Evolutionary conservation across 129 eudicot species (phyloP).

Genomic region (Chrysanthemum lavandulifolium): DNA sequence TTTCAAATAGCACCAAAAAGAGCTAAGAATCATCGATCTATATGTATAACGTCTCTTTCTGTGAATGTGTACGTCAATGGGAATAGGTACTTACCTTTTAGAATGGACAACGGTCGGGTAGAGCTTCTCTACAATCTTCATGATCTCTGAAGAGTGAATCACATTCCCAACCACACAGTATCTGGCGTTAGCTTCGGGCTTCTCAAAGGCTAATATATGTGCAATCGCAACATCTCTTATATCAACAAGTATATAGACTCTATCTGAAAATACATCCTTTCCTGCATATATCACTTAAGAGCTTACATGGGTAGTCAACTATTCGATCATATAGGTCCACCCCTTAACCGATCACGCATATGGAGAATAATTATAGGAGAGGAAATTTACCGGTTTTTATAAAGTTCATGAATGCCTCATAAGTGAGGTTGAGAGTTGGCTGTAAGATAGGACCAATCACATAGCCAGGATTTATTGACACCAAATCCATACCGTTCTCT

Average conservation of each 20-base stretch:
- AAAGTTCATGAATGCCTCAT: conserved; percentile 29
- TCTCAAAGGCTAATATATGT: too few species aligned
- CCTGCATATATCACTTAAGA: too few species aligned
- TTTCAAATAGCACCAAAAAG: too few species aligned
- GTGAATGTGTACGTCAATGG: not conserved
- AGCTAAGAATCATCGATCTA: too few species aligned
- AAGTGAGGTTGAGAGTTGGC: conserved; percentile 33
- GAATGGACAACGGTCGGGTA: conserved; percentile 34
- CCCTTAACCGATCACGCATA: not conserved
- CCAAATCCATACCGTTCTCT: conserved; percentile 40
- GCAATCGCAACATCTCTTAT: conserved; percentile 35
- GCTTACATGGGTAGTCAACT: not conserved
- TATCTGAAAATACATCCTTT: conserved; percentile 4
- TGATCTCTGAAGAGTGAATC: not conserved
- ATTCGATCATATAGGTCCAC: not conserved
- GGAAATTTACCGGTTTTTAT: conserved; percentile 21
- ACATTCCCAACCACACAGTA: too few species aligned
- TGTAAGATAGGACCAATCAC: conserved; percentile 43
- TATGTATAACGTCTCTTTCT: not conserved
- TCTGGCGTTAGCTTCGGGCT: too few species aligned
- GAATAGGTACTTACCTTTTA: conserved; percentile 25
- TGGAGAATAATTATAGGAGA: not conserved
- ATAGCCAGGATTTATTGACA: conserved; percentile 8
- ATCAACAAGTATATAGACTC: conserved; percentile 37
- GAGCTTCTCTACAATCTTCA: conserved; percentile 11